Base-by-base conservation (phyloP, 2,329 filamentous ascomycete species). In the Helotiales sp. region DNA sequence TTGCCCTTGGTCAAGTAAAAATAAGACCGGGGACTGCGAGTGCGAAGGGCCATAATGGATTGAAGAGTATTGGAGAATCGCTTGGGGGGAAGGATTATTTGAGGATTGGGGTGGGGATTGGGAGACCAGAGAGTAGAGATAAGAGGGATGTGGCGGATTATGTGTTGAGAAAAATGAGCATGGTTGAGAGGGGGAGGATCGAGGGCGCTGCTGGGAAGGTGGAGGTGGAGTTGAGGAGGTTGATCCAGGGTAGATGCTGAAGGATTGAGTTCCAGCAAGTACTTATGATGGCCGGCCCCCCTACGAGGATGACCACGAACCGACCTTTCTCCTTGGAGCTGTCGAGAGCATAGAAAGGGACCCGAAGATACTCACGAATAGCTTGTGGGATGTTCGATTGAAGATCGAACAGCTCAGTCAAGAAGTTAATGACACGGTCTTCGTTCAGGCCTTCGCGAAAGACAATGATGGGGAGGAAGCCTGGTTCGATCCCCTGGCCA, bases 51-150 rank as follows among this genome's bases (percentile, higher is more conserved):
- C 92, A 95, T 78, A 93, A 93, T 73, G 92, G 92, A 1, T 77
- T 95, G 73, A 91, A 89, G 77, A 92, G 89, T 75, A 83, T 90
- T 61, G 84, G 87, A 64, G 80, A 82, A 20, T 80, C 76, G 60
- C 71, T 93, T 26, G 77, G 76, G 2, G 78, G 80, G 6, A 74
- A 71, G 0, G 78, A 81, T 8, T 85, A 81, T 58, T 84, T 77
- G 70, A 83, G 92, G 66, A 87, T 98, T 60, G 90, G 91, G 0
- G 82, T 98, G 13, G 96, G 96, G 0, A 97, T 98, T 80, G 94
- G 93, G n/a, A 82, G 96, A 54, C 95, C 95, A 0, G 82, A 81
- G 54, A 89, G 85, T 69, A 84, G 93, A 70, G 89, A 93, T 59
- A 82, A 83, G 24, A 80, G 82, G 45, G 87, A 86, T 1, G 93